Evolutionary conservation across 1,284 basidiomycete genomes (phyloP), one percentile per base, ranked within the genome.

Genomic region (Gomphus sp.): DNA sequence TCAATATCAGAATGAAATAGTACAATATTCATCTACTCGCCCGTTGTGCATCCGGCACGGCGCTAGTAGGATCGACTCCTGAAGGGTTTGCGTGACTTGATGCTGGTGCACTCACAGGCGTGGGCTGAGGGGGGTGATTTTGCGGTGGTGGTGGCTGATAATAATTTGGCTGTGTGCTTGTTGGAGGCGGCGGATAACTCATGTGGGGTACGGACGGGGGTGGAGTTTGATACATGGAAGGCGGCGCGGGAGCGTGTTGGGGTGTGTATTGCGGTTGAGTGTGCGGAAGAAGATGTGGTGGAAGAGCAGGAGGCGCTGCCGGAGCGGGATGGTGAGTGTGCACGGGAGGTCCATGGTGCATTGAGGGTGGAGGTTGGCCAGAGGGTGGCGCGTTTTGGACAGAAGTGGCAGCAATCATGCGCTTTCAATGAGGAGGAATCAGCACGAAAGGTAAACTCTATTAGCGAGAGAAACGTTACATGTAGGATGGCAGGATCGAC

Each of bases 401-500:
- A 12, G 59, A 55, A 2, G 73, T 73, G 1, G 80, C 77, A 31
- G 77, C 78, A 28, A 85, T 75, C 81, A 89, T 87, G 60, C 84
- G 77, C 74, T 86, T 73, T 36, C 56, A 44, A 36, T 48, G 53
- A 31, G 16, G 43, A 48, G 7, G 52, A 43, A 22, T 45, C 18
- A 36, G 44, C 43, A 18, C 0, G 25, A 39, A 18, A 10, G 10
- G 22, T 50, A 53, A 4, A 5, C 28, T 31, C 5, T 31, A 31
- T 31, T 5, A 31, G 28, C 28, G 28, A 31, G 18, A 11, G 43
- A 68, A 31, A 31, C 3, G 78, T 67, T 65, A 85, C 82, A 67
- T 86, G 78, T 2, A 98, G 77, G 55, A 98, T 85, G 2, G 83
- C 81, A 1, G 89, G 83, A 65, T 98, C 95, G 52, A 99, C 92